Conservation (phyloP, 164 flowering plant species). For the Kingdonia uniflora region DNA sequence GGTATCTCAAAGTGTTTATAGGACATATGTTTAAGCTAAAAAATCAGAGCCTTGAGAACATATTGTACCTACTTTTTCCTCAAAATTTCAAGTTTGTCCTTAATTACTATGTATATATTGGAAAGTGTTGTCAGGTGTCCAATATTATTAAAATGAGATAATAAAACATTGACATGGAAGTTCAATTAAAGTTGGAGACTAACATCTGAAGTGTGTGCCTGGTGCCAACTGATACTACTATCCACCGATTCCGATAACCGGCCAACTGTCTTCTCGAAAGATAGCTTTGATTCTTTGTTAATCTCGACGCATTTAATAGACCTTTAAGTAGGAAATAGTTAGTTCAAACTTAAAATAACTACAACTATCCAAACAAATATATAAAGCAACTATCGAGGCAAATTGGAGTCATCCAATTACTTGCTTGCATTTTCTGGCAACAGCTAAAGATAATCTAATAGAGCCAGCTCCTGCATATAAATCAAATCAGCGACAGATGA, state of each 20-base stretch:
- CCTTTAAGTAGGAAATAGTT: conserved; percentile 27
- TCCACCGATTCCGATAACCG: conserved; percentile 56
- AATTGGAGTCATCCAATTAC: conserved; percentile 12
- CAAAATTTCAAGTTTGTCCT: too few relatives aligned
- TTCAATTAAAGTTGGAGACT: conserved; percentile 13
- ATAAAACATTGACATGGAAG: too few relatives aligned
- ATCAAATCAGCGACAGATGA: conserved; percentile 85
- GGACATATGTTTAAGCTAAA: too few relatives aligned
- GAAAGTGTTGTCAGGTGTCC: too few relatives aligned
- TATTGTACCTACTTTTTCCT: too few relatives aligned
- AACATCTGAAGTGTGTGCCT: conserved; percentile 76
- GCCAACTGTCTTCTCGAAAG: conserved; percentile 76
- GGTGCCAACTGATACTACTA: conserved; percentile 89
- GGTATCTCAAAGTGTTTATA: too few relatives aligned
- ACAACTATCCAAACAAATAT: too few relatives aligned
- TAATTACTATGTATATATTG: too few relatives aligned
- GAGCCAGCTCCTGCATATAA: conserved; percentile 96
- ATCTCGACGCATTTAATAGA: conserved; percentile 84
- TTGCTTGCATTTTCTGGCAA: conserved; percentile 77
- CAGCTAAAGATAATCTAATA: conserved; percentile 85
- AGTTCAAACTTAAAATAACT: not conserved
- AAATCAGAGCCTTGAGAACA: too few relatives aligned
- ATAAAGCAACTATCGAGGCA: not conserved
- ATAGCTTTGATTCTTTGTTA: conserved; percentile 79
- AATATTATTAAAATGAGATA: too few relatives aligned